Evolutionary conservation across 306 rosid genomes (phyloP).

Genomic region (Astragalus glycyphyllos): DNA sequence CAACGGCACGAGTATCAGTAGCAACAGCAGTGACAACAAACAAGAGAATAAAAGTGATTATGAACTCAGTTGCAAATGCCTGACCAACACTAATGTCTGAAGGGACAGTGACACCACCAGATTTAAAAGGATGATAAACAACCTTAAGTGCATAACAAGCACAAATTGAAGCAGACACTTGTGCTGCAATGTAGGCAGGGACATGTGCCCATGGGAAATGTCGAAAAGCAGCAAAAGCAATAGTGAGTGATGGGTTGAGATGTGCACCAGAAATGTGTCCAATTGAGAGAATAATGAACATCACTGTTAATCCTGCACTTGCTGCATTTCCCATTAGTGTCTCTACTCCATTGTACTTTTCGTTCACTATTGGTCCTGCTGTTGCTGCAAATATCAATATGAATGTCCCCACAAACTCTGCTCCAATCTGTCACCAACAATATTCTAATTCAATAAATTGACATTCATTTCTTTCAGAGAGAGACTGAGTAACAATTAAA

Average conservation of each 20-base stretch:
- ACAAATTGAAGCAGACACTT: slow-evolving; percentile 80
- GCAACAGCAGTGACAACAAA: slow-evolving; percentile 96
- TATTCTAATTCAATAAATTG: too few relatives aligned
- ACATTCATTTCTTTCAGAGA: too few relatives aligned
- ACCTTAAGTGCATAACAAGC: slow-evolving; percentile 84
- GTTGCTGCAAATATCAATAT: slow-evolving; percentile 82
- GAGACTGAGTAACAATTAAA: too few relatives aligned
- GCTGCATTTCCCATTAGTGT: slow-evolving; percentile 82
- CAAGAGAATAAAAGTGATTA: slow-evolving; percentile 84
- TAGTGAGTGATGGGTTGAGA: slow-evolving; percentile 85
- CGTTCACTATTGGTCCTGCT: slow-evolving; percentile 92
- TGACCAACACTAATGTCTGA: slow-evolving; percentile 55
- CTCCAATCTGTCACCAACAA: slow-evolving; percentile 64
- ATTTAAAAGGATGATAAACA: slow-evolving; percentile 70
- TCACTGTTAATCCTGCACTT: slow-evolving; percentile 81
- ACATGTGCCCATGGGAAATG: slow-evolving; percentile 95
- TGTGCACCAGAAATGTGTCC: slow-evolving; percentile 98
- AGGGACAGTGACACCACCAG: slow-evolving; percentile 89
- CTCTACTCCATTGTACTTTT: slow-evolving; percentile 80
- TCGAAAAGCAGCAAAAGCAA: slow-evolving; percentile 82
- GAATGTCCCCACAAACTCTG: slow-evolving; percentile 97
- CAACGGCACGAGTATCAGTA: slow-evolving; percentile 91
- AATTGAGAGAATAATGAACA: slow-evolving; percentile 81
- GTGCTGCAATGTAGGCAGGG: slow-evolving; percentile 80
- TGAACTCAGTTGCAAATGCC: slow-evolving; percentile 83